Evolutionary conservation across 768 basidiomycete genomes (phyloP).

Genomic region (Pleurotus salmoneostramineus): DNA sequence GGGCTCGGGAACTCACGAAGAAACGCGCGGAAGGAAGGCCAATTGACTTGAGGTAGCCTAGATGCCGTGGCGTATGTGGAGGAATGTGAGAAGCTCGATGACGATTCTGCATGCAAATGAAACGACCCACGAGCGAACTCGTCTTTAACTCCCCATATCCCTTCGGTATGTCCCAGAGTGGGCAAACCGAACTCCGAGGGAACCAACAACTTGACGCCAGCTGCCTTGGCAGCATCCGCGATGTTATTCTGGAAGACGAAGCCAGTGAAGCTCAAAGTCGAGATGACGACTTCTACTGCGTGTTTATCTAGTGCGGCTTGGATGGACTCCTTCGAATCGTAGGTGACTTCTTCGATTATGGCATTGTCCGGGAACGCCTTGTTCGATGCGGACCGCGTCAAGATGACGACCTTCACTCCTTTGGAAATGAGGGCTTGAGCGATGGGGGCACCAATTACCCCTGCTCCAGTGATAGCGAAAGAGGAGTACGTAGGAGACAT

Average conservation of each 20-base stretch:
- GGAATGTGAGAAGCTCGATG: neutral
- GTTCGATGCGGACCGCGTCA: slow-evolving; percentile 11
- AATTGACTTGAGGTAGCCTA: slow-evolving; percentile 25
- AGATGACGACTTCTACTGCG: slow-evolving; percentile 29
- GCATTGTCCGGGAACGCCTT: slow-evolving; percentile 16
- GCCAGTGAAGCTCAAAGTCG: slow-evolving; percentile 22
- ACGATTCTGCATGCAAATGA: neutral
- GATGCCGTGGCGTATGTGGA: neutral
- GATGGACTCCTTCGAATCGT: slow-evolving; percentile 19
- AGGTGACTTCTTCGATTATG: slow-evolving; percentile 22
- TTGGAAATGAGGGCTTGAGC: slow-evolving; percentile 3
- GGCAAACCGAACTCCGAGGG: slow-evolving; percentile 34
- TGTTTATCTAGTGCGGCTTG: slow-evolving; percentile 23
- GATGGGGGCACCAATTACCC: slow-evolving; percentile 25
- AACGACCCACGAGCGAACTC: slow-evolving; percentile 20
- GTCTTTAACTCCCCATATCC: slow-evolving; percentile 19
- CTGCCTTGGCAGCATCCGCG: slow-evolving; percentile 31
- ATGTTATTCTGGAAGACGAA: slow-evolving; percentile 20
- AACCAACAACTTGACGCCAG: slow-evolving; percentile 32
- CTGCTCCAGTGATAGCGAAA: slow-evolving; percentile 28
- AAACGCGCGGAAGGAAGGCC: slow-evolving; percentile 25
- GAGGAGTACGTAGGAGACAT: slow-evolving; percentile 20
- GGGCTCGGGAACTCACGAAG: slow-evolving; percentile 18
- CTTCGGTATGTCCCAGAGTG: slow-evolving; percentile 24
- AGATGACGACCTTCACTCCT: slow-evolving; percentile 11